Base-by-base conservation (phyloP, 83 land plant species). In the Thuja plicata region DNA sequence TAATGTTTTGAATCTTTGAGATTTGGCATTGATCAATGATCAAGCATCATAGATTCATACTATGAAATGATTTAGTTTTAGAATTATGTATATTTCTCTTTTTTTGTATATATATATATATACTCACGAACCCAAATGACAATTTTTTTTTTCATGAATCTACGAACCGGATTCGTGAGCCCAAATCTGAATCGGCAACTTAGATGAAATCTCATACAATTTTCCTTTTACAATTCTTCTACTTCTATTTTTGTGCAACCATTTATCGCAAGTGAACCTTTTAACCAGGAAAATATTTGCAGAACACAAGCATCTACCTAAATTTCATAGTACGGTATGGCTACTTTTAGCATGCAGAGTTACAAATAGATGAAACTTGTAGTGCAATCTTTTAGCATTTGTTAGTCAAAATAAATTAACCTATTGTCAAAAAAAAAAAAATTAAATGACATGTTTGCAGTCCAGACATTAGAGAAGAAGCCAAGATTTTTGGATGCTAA, bases 201-300 rank as follows among this genome's bases (percentile, higher is more conserved):
- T n/a, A n/a, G n/a, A 73, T 79, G 73, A 15, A 50, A 55, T 50
- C 50, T 35, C 82, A 57, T 2, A 38, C 71, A 50, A 43, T 9
- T 66, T 79, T 66, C 45, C 30, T 62, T 57, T 6, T 30, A 17
- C 2, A 78, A 19, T 50, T 46, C 46, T 82, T 5, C 6, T 81
- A n/a, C 38, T 88, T 50, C 2, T 73, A 38, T 87, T 48, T 89
- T 45, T 37, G 10, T 89, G 62, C 94, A 97, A 99, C 83, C 97
- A 89, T 87, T 55, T 97, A 32, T 93, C 96, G 74, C 93, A 99
- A 30, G 92, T 93, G 89, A 97, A 97, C 92, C 92, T 97, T 12
- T 86, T 98, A 35, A 87, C 89, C 86, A 97, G 99, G 97, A 98
- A 93, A 92, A 92, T 93, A 19, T 93, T 93, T 38, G 60, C 95